phyloP scores from a whole-genome alignment of 768 basidiomycete genomes.

The Phlebiopsis flavidoalba region DNA sequence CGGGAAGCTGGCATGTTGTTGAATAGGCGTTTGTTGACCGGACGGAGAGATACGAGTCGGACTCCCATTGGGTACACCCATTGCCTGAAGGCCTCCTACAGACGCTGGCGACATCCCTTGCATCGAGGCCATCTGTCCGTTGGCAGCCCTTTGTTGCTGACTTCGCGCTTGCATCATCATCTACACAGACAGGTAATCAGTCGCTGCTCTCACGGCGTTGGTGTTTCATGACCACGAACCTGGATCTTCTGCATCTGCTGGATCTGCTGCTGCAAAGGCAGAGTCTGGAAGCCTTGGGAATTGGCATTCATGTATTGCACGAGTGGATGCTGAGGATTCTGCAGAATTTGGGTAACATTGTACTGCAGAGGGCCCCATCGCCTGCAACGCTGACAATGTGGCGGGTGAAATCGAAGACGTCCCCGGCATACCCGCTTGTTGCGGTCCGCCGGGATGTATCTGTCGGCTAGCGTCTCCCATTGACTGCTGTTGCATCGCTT shows the following conservation, averaged over 20 bases:
- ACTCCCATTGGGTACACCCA: conserved; percentile 17
- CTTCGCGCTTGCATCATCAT: conserved; percentile 14
- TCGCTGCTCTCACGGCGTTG: neutral
- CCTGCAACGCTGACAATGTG: conserved; percentile 16
- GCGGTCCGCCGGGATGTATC: conserved; percentile 12
- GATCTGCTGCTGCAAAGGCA: conserved; percentile 52
- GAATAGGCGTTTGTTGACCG: conserved; percentile 17
- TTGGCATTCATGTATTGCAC: conserved; percentile 47
- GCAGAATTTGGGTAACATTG: conserved; percentile 46
- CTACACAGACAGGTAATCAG: conserved; percentile 1
- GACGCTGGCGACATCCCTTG: conserved; percentile 9
- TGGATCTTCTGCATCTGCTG: conserved; percentile 52
- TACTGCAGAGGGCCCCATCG: conserved; percentile 32
- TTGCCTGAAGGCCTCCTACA: conserved; percentile 5
- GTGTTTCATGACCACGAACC: conserved; percentile 27
- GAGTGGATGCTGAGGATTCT: conserved; percentile 51
- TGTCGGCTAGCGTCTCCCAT: conserved; percentile 14
- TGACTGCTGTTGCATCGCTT: conserved; percentile 18
- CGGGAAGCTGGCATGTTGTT: conserved; percentile 8
- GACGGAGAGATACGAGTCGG: conserved; percentile 20
- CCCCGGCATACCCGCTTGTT: conserved; percentile 8
- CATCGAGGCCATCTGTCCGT: neutral
- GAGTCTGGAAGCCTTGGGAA: conserved; percentile 47
- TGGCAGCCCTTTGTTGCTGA: conserved; percentile 15
- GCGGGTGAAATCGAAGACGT: conserved; percentile 12